These are phyloP conservation scores for Trametes coccinea DNA, from an alignment of 768 basidiomycete genomes.

Conservation along the genomic window DNA sequence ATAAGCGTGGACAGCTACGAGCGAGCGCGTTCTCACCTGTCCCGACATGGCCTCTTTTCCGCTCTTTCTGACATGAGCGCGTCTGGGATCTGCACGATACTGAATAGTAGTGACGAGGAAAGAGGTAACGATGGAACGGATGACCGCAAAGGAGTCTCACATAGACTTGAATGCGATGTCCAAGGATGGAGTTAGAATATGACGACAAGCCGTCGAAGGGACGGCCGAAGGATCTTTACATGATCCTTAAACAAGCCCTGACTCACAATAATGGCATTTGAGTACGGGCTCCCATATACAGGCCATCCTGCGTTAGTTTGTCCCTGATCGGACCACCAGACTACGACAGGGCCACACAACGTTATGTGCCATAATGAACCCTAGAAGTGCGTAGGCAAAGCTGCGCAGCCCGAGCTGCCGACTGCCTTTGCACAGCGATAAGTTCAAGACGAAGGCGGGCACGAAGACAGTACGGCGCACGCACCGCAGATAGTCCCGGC, in stretches of 20 bases:
- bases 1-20: not conserved
- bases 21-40: not conserved
- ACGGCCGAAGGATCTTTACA: no score
- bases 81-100: not conserved
- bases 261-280: not conserved
- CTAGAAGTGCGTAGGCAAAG: not conserved
- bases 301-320: not conserved
- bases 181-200: no score
- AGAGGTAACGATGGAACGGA: not conserved
- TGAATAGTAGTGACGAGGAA: not conserved
- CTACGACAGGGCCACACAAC: not conserved
- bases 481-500: not conserved
- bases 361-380: not conserved
- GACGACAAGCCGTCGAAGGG: no score
- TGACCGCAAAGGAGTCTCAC: not conserved
- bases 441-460: not conserved
- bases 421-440: not conserved
- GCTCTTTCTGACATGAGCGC: not conserved
- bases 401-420: not conserved
- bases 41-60: not conserved
- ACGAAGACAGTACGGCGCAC: not conserved
- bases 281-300: not conserved
- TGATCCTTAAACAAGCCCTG: not conserved
- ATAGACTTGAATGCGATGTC: no score
- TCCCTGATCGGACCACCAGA: not conserved